Conservation (phyloP, 768 basidiomycete species). For the Amanita thiersii region DNA sequence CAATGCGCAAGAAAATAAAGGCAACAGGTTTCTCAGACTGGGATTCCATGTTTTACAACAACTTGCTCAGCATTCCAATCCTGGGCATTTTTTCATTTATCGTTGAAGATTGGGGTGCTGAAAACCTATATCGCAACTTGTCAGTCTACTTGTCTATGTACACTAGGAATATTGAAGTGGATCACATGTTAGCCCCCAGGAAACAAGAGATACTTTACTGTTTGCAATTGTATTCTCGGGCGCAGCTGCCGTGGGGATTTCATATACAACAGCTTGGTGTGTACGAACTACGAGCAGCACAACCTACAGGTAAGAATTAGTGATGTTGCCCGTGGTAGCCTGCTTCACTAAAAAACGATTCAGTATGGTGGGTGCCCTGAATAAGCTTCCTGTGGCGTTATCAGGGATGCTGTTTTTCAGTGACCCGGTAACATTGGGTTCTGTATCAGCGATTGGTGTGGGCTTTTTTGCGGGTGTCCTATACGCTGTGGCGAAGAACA, state of each 20-base stretch:
- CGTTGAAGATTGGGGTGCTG: slow-evolving; percentile 83
- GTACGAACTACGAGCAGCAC: slow-evolving; percentile 93
- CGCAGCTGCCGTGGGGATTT: slow-evolving; percentile 96
- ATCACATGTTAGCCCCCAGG: slow-evolving; percentile 57
- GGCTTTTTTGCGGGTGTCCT: slow-evolving; percentile 91
- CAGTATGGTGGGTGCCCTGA: slow-evolving; percentile 95
- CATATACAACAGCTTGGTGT: slow-evolving; percentile 98
- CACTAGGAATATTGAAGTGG: slow-evolving; percentile 5
- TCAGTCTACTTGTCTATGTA: slow-evolving; percentile 31
- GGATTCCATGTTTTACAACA: slow-evolving; percentile 99
- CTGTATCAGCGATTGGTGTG: slow-evolving; percentile 77
- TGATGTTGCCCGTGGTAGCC: not conserved
- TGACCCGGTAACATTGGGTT: slow-evolving; percentile 80
- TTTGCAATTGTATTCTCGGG: slow-evolving; percentile 93
- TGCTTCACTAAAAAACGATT: slow-evolving; percentile 8
- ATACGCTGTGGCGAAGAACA: slow-evolving; percentile 92
- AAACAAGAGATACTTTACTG: slow-evolving; percentile 70
- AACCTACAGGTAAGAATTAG: slow-evolving; percentile 74
- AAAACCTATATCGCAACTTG: slow-evolving; percentile 81
- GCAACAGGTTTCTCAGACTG: slow-evolving; percentile 91
- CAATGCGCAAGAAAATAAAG: slow-evolving; percentile 97
- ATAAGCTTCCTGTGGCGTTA: slow-evolving; percentile 96
- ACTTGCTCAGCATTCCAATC: slow-evolving; percentile 89
- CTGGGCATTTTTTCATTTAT: slow-evolving; percentile 74
- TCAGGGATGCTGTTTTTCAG: slow-evolving; percentile 99